A percentile compares a stretch with the other conserved stretches of the same genome.
These are phyloP conservation scores for Martiniozyma asiatica DNA, from an alignment of 1,139 yeast genomes.

Conservation along the genomic window DNA sequence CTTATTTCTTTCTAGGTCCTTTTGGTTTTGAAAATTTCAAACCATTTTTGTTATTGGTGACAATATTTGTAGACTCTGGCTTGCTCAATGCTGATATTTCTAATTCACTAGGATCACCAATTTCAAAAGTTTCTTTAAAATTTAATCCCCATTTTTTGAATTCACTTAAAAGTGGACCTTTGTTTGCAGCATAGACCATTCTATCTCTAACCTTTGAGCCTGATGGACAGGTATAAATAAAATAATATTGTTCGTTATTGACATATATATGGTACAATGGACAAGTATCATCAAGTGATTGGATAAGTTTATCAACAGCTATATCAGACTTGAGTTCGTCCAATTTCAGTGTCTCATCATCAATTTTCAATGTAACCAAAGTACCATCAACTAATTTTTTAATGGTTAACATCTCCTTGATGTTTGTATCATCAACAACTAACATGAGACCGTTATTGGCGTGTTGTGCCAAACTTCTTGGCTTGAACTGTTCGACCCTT, in stretches of 20 bases:
- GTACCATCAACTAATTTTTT: slow-evolving; percentile 12
- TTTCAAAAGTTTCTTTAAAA: slow-evolving; percentile 40
- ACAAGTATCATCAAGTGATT: slow-evolving; percentile 1
- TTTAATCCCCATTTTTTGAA: slow-evolving; percentile 27
- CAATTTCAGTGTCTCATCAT: slow-evolving; percentile 6
- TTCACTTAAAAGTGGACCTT: slow-evolving; percentile 50
- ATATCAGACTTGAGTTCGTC: background rate
- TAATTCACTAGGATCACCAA: slow-evolving; percentile 58
- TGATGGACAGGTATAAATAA: slow-evolving; percentile 82
- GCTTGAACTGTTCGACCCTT: slow-evolving; percentile 8
- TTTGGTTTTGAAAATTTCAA: slow-evolving; percentile 21
- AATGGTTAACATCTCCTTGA: too few relatives aligned
- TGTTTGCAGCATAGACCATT: slow-evolving; percentile 84
- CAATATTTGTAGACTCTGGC: background rate
- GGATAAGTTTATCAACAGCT: slow-evolving; percentile 6
- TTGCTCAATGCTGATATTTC: slow-evolving; percentile 27
- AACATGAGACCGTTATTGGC: slow-evolving; percentile 1
- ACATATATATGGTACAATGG: slow-evolving; percentile 51
- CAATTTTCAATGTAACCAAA: slow-evolving; percentile 19
- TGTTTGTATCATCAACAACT: slow-evolving; percentile 2
- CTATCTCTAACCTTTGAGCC: slow-evolving; percentile 84
- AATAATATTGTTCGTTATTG: slow-evolving; percentile 29
- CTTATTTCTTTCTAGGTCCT: slow-evolving; percentile 25
- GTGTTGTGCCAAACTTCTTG: slow-evolving; percentile 10
- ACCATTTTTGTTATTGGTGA: background rate